Percentiles rank a stretch among this genome's conserved stretches.
Evolutionary conservation across 176 grass and related monocot genomes (phyloP).

Genomic region (Stipa capillata): DNA sequence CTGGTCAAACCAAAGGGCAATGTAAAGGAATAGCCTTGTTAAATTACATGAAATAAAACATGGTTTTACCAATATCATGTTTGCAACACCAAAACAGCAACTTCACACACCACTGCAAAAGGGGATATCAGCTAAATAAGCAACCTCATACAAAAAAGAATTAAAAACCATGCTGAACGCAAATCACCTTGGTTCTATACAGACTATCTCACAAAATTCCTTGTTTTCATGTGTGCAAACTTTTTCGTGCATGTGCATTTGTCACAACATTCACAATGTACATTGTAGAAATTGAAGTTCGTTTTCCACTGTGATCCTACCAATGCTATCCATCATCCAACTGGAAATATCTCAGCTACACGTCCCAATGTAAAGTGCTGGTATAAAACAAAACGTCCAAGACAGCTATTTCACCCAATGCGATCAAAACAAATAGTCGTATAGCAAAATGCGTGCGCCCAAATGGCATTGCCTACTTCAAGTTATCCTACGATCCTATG

Average conservation of each 20-base stretch:
- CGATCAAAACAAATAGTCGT: background rate
- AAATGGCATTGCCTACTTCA: background rate
- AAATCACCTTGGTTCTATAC: background rate
- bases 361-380: background rate
- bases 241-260: background rate
- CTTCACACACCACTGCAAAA: slow-evolving; percentile 92
- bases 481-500: background rate
- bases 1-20: slow-evolving; percentile 1
- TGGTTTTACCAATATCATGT: slow-evolving; percentile 98
- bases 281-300: background rate
- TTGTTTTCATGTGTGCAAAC: background rate
- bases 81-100: slow-evolving; percentile 91
- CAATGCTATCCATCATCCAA: background rate
- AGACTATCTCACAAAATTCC: background rate
- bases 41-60: slow-evolving; percentile 34
- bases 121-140: slow-evolving; percentile 32
- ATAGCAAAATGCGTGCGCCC: background rate
- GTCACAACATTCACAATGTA: background rate
- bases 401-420: background rate
- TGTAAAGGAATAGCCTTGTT: background rate
- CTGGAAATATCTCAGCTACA: background rate
- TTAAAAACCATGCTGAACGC: background rate
- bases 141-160: background rate
- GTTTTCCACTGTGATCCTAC: background rate
- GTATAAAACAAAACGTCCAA: background rate